A percentile compares a stretch with the other conserved stretches of the same genome.
Evolutionary conservation across 192 early-diverging fungal species (phyloP).

Genomic region (Backusella tarrabulga): DNA sequence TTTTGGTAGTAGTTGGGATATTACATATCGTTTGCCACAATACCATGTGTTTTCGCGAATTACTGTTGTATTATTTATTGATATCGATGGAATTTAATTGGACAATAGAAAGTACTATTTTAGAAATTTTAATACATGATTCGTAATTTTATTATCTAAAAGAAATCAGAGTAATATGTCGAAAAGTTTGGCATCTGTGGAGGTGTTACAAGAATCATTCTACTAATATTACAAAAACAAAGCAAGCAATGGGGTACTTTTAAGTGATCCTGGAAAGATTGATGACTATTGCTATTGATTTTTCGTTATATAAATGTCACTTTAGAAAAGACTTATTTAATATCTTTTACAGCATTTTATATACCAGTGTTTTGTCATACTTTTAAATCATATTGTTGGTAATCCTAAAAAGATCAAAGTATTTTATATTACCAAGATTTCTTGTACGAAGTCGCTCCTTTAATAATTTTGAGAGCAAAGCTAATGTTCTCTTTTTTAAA

Average conservation of each 20-base stretch:
- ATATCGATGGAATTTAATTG: neutral
- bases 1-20: neutral
- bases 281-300: neutral
- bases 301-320: neutral
- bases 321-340: neutral
- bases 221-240: neutral
- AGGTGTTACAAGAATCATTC: neutral
- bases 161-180: neutral
- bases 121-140: neutral
- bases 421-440: neutral
- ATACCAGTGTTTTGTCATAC: neutral
- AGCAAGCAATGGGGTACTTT: neutral
- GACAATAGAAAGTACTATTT: conserved; percentile 2
- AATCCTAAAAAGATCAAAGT: neutral
- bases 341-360: neutral
- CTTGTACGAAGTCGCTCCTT: neutral
- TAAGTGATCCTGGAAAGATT: neutral
- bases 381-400: neutral
- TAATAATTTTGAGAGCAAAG: neutral
- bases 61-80: neutral
- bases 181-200: neutral
- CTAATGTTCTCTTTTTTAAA: too few relatives aligned
- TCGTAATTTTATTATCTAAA: neutral
- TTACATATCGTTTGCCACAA: neutral
- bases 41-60: neutral